Conservation (phyloP, 2,329 filamentous ascomycete species). For the Zymoseptoria tritici region DNA sequence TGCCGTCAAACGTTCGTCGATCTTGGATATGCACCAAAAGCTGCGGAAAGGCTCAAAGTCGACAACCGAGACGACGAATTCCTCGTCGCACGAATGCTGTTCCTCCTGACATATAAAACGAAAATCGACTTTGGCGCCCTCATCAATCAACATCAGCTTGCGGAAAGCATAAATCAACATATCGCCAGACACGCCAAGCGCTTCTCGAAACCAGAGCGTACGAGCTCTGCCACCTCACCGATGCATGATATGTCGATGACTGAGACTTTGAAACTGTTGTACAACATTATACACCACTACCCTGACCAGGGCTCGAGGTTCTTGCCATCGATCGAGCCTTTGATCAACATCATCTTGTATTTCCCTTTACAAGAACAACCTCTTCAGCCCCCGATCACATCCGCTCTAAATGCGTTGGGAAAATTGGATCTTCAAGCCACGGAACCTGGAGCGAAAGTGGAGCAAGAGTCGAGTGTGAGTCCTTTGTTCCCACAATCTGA, state of each 20-base stretch:
- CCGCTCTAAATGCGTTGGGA: conserved; percentile 65
- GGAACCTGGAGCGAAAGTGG: conserved; percentile 16
- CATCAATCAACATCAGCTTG: conserved; percentile 59
- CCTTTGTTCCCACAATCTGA: conserved; percentile 60
- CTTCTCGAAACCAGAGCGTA: conserved; percentile 38
- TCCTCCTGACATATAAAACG: conserved; percentile 71
- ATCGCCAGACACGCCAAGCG: conserved; percentile 54
- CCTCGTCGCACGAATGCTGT: conserved; percentile 67
- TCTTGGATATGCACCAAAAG: conserved; percentile 58
- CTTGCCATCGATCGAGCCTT: conserved; percentile 57
- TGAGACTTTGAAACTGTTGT: conserved; percentile 81
- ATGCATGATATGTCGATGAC: conserved; percentile 73
- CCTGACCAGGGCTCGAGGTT: conserved; percentile 57
- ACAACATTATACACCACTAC: conserved; percentile 76
- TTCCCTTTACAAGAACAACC: conserved; percentile 57
- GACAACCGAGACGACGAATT: conserved; percentile 81
- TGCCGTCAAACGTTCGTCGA: conserved; percentile 68
- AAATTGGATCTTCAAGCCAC: conserved; percentile 60
- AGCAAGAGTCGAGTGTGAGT: conserved; percentile 27
- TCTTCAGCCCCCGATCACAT: conserved; percentile 63
- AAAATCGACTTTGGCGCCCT: conserved; percentile 59
- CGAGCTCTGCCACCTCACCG: conserved; percentile 30
- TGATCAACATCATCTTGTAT: conserved; percentile 61
- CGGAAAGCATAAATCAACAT: conserved; percentile 59
- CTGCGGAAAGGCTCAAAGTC: conserved; percentile 61